Evolutionary conservation across 495 filamentous ascomycete species (phyloP).

Genomic region (Penicillium bovifimosum): DNA sequence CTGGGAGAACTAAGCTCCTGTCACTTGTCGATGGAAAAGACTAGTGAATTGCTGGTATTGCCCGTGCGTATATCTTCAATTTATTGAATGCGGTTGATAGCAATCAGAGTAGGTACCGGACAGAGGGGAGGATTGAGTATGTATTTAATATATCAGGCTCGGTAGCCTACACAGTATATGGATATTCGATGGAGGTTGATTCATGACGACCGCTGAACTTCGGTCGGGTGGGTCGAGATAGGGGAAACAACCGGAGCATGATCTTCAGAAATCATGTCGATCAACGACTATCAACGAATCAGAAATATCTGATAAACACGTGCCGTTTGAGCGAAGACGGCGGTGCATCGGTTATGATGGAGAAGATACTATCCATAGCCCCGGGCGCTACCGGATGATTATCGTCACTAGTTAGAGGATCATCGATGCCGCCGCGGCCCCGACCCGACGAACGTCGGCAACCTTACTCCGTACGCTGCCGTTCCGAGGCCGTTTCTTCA

Average conservation of each 20-base stretch:
- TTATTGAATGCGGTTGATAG: background rate
- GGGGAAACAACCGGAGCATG: background rate
- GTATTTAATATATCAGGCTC: background rate
- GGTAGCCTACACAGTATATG: background rate
- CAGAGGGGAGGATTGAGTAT: background rate
- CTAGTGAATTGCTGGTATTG: background rate
- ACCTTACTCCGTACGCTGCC: background rate
- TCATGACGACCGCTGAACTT: background rate
- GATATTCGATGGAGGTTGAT: background rate
- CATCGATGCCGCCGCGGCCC: background rate
- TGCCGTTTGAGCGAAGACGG: background rate
- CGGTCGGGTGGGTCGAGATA: background rate
- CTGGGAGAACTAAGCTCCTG: background rate
- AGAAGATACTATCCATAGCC: background rate
- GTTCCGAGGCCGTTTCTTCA: background rate
- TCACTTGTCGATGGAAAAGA: background rate
- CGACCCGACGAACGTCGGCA: background rate
- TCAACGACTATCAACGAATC: background rate
- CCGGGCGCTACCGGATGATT: background rate
- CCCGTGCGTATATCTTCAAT: background rate
- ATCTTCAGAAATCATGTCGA: conserved; percentile 4
- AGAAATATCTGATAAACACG: background rate
- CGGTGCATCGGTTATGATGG: background rate
- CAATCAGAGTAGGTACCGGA: background rate
- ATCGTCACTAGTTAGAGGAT: background rate